phyloP scores from a whole-genome alignment of 2,329 filamentous ascomycete species.

The Nigrospora sphaerica region DNA sequence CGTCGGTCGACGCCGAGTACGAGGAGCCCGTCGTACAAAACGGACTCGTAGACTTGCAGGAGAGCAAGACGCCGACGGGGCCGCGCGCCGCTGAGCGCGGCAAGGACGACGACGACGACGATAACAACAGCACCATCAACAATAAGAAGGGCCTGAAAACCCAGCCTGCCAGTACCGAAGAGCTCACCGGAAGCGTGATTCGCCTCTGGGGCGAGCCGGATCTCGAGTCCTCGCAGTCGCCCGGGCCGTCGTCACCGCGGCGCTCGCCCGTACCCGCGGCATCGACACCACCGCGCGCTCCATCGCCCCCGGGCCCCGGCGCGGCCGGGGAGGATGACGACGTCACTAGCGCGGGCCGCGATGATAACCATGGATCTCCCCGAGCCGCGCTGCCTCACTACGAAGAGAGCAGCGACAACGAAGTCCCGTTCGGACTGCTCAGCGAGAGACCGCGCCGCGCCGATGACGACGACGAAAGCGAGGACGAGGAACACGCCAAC shows the following conservation, averaged over 20 bases:
- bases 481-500: constrained; percentile 6
- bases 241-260: neutral
- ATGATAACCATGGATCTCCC: constrained; percentile 32
- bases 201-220: constrained; percentile 19
- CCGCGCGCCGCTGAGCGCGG: neutral
- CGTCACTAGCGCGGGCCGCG: constrained; percentile 4
- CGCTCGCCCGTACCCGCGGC: neutral
- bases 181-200: constrained; percentile 24
- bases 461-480: constrained; percentile 10
- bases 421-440: constrained; percentile 13
- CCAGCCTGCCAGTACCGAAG: constrained; percentile 5
- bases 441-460: constrained; percentile 7
- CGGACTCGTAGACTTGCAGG: neutral
- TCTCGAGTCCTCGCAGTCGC: constrained; percentile 5
- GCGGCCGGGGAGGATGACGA: constrained; percentile 10
- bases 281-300: neutral
- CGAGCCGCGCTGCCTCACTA: constrained; percentile 29
- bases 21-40: constrained; percentile 4
- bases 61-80: neutral
- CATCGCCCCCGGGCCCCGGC: neutral
- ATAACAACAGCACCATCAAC: constrained; percentile 2
- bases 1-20: constrained; percentile 6
- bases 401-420: constrained; percentile 19
- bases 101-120: neutral
- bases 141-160: constrained; percentile 5